These are phyloP conservation scores for Spizellomyces sp. DNA, from an alignment of 192 early-diverging fungal species.

Conservation along the genomic window DNA sequence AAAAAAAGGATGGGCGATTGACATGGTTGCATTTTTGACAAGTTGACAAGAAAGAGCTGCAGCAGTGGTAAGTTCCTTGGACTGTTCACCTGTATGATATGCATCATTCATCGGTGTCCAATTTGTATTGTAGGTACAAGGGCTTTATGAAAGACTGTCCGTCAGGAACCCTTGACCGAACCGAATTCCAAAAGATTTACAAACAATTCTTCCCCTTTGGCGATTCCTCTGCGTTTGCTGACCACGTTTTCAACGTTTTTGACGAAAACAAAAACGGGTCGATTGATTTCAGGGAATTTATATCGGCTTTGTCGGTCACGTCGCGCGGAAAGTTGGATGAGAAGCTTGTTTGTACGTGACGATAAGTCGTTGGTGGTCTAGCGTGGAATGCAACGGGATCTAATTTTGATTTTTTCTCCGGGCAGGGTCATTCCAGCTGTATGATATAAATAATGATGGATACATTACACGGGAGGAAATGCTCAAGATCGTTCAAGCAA, in stretches of 20 bases:
- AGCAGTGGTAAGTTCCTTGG: constrained; percentile 71
- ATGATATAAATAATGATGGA: constrained; percentile 90
- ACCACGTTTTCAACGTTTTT: constrained; percentile 90
- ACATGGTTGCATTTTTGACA: neutral
- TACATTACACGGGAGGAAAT: constrained; percentile 88
- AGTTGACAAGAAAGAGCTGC: constrained; percentile 92
- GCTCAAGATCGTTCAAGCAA: constrained; percentile 88
- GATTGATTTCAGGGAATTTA: constrained; percentile 92
- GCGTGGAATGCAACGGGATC: too few relatives aligned
- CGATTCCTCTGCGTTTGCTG: constrained; percentile 85
- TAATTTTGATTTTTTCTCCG: neutral
- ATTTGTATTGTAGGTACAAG: constrained; percentile 68
- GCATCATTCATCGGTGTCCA: neutral
- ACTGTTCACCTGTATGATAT: neutral
- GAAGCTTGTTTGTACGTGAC: constrained; percentile 75
- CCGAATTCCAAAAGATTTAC: constrained; percentile 90
- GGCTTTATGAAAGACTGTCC: constrained; percentile 95
- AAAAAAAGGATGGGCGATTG: neutral
- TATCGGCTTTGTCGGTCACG: constrained; percentile 82
- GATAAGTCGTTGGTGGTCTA: neutral
- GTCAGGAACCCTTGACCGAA: constrained; percentile 76
- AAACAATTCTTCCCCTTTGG: constrained; percentile 98
- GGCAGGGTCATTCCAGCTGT: constrained; percentile 82
- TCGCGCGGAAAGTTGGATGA: constrained; percentile 82
- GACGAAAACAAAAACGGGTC: constrained; percentile 87